These are phyloP conservation scores for Fagus crenata DNA, from an alignment of 306 rosid genomes.

Conservation along the genomic window DNA sequence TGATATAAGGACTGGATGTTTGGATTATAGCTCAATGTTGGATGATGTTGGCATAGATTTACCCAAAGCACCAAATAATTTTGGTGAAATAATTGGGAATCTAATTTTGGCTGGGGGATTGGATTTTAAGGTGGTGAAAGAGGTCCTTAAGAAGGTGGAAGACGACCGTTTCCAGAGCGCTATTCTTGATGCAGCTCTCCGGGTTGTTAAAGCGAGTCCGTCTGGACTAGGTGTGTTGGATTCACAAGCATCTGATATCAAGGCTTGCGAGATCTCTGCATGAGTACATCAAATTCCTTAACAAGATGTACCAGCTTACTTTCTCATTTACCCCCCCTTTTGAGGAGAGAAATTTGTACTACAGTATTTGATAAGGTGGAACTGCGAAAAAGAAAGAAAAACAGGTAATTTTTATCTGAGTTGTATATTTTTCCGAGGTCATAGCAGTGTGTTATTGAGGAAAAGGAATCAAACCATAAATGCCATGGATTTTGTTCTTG, in stretches of 20 bases:
- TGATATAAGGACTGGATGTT: slow-evolving; percentile 74
- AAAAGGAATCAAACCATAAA: slow-evolving; percentile 53
- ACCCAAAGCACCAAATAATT: slow-evolving; percentile 80
- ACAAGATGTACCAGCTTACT: slow-evolving; percentile 44
- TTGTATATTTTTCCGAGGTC: slow-evolving; percentile 76
- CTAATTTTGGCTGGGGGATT: slow-evolving; percentile 55
- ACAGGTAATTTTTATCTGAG: slow-evolving; percentile 62
- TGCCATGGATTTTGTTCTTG: slow-evolving; percentile 67
- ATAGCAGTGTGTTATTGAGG: slow-evolving; percentile 69
- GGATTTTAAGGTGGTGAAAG: slow-evolving; percentile 71
- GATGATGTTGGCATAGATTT: slow-evolving; percentile 75
- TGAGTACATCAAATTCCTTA: slow-evolving; percentile 33
- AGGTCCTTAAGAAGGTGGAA: slow-evolving; percentile 66
- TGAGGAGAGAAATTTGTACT: slow-evolving; percentile 53
- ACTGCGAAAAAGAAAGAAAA: slow-evolving; percentile 36
- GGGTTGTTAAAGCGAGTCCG: slow-evolving; percentile 44
- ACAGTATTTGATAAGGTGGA: slow-evolving; percentile 62
- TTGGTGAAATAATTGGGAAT: slow-evolving; percentile 78
- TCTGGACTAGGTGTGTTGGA: slow-evolving; percentile 67
- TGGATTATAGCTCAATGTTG: slow-evolving; percentile 62
- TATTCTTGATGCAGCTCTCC: slow-evolving; percentile 45
- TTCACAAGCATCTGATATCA: slow-evolving; percentile 77
- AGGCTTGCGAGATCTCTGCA: slow-evolving; percentile 63
- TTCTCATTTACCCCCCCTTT: slow-evolving; percentile 30
- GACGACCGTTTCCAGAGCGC: slow-evolving; percentile 57